Evolutionary conservation across 2,329 filamentous ascomycete species (phyloP).

Genomic region (Harringtonia aguacate): DNA sequence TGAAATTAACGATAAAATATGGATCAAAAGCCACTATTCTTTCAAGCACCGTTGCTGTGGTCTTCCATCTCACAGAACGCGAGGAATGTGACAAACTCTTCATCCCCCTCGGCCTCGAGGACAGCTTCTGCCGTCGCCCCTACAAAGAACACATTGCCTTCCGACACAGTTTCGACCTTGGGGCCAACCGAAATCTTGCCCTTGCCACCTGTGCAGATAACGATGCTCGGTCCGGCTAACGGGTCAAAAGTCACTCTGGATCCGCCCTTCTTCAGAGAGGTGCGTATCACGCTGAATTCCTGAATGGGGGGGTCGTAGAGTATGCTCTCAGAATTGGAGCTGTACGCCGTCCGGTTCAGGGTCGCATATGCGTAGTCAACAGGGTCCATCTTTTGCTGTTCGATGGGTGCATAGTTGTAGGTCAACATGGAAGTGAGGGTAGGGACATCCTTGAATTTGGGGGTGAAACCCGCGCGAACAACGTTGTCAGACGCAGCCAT

Average conservation of each 20-base stretch:
- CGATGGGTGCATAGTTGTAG: slow-evolving; percentile 89
- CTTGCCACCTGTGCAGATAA: slow-evolving; percentile 78
- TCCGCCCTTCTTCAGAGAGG: slow-evolving; percentile 57
- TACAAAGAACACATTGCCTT: slow-evolving; percentile 72
- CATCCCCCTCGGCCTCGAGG: slow-evolving; percentile 57
- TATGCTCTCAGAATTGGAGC: slow-evolving; percentile 56
- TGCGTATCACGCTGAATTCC: slow-evolving; percentile 84
- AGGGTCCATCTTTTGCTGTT: slow-evolving; percentile 86
- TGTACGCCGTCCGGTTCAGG: slow-evolving; percentile 73
- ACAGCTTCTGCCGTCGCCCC: slow-evolving; percentile 79
- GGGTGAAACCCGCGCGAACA: slow-evolving; percentile 91
- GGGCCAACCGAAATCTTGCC: slow-evolving; percentile 79
- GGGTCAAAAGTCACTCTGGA: slow-evolving; percentile 83
- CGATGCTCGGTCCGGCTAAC: slow-evolving; percentile 78
- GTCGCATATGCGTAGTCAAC: slow-evolving; percentile 77
- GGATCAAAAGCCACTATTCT: too few relatives aligned
- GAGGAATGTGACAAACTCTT: slow-evolving; percentile 79
- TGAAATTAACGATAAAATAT: too few relatives aligned
- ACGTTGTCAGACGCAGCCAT: slow-evolving; percentile 99
- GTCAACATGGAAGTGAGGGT: slow-evolving; percentile 88
- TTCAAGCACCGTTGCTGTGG: too few relatives aligned
- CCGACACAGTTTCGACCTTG: slow-evolving; percentile 63
- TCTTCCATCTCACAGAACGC: too few relatives aligned
- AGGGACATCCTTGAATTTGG: slow-evolving; percentile 93
- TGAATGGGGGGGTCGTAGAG: slow-evolving; percentile 96